Conservation (phyloP, 2,329 filamentous ascomycete genomes). For the Elsinoe necatrix region DNA sequence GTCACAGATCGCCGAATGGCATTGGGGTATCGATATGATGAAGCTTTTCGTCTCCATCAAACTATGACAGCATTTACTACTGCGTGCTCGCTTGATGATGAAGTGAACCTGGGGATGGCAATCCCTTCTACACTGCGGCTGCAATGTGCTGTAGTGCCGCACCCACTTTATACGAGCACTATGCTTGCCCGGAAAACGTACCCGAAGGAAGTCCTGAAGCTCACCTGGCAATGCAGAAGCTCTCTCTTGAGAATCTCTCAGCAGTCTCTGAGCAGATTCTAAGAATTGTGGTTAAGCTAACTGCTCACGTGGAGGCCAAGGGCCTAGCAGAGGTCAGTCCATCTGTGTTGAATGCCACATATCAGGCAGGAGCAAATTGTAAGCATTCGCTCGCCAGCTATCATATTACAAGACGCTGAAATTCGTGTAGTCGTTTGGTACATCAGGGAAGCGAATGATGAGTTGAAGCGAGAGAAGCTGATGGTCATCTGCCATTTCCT, state of each 20-base stretch:
- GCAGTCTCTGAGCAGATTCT: background rate
- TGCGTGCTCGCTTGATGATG: background rate
- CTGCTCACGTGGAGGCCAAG: background rate
- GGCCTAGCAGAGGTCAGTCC: background rate
- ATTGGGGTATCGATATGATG: background rate
- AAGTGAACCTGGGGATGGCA: background rate
- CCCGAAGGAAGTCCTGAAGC: background rate
- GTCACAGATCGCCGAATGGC: background rate
- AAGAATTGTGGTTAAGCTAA: background rate
- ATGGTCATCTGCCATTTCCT: background rate
- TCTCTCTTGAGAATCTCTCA: background rate
- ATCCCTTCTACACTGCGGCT: background rate
- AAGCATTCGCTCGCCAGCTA: background rate
- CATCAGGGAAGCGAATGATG: background rate
- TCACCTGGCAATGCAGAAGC: background rate
- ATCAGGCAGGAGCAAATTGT: background rate
- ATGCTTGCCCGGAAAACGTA: background rate
- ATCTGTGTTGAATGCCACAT: background rate
- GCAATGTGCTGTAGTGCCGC: slow-evolving; percentile 39
- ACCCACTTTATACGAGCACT: slow-evolving; percentile 24
- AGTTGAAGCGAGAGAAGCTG: background rate
- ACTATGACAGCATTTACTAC: background rate
- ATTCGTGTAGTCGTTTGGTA: background rate
- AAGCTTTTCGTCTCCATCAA: background rate
- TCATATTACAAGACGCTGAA: no score